Percentiles rank a stretch among this genome's conserved stretches.
Conservation (phyloP, 2,329 filamentous ascomycete species). For the Akanthomyces lecanii region DNA sequence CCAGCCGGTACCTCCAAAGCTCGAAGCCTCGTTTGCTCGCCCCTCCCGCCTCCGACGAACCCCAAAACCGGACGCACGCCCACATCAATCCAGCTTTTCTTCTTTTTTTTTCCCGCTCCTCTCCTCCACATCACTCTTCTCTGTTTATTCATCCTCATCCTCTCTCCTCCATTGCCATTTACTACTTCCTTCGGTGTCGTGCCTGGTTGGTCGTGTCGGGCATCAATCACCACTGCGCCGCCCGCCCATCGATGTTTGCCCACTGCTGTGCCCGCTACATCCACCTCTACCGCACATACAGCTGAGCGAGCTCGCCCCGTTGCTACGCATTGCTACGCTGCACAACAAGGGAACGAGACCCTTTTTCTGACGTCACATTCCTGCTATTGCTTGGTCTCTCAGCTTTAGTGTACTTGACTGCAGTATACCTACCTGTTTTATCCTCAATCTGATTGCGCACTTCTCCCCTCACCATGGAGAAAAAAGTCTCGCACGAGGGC, state of each 20-base stretch:
- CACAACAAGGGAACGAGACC: not conserved
- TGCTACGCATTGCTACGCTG: not conserved
- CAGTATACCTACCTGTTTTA: not conserved
- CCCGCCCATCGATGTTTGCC: conserved; percentile 8
- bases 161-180: not conserved
- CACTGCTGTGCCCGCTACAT: conserved; percentile 12
- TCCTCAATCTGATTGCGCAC: not conserved
- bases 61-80: conserved; percentile 10
- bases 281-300: conserved; percentile 15
- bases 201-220: not conserved
- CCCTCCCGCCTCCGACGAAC: not conserved
- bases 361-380: conserved; percentile 7
- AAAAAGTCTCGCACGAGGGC: conserved; percentile 17
- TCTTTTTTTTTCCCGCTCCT: not conserved
- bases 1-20: not conserved
- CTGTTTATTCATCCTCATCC: not conserved
- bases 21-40: conserved; percentile 6
- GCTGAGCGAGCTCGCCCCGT: not conserved
- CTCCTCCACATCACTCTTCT: not conserved
- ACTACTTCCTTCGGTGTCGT: not conserved
- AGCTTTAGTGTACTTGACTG: not conserved
- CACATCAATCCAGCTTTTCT: conserved; percentile 1
- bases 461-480: conserved; percentile 20
- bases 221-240: not conserved
- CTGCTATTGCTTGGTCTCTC: not conserved